Evolutionary conservation across 129 eudicot genomes (phyloP), one percentile per base, ranked within the genome.

Genomic region (Deinandra increscens): DNA sequence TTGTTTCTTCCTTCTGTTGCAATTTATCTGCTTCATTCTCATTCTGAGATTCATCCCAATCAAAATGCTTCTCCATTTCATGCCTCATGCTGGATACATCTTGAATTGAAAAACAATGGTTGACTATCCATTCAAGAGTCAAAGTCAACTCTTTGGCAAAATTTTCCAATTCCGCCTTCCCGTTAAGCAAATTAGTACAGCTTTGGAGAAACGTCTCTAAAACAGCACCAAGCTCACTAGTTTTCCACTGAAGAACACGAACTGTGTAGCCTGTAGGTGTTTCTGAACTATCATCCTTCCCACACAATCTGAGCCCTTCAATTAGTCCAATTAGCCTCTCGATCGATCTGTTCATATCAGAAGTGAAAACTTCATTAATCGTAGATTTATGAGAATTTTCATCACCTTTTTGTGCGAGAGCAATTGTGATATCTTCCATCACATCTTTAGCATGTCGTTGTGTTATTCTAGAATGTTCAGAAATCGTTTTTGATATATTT

Each of bases 31-130:
- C 72, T 53, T 74, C 79, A 73, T 75, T 70, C 72, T 90, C 96
- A 38, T 90, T 84, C 23, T 45, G 82, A 22, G 86, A 66, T 62
- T 85, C 97, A 71, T 84, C 95, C 98, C 96, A 92, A 68, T 84
- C 96, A 33, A 88, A 77, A 50, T 71, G 81, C 65, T 81, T 87
- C 80, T 81, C 86, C 66, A 89, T 85, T 43, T 75, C 82, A 33
- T 85, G 75, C 60, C 82, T 78, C 95, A 89, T 89, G 79, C 90
- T 84, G 4, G 97, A 87, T 18, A 87, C 98, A 76, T 93, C 98
- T 79, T 89, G 93, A 80, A 93, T 68, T n/a, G 98, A 85, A 77
- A 89, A 93, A 64, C 98, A 89, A 60, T 89, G 98, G 78, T 85
- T 87, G 65, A 93, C 73, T 33, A 93, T 72, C 98, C 98, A 93